A percentile compares a stretch with the other conserved stretches of the same genome.
Evolutionary conservation across 805 yeast genomes (phyloP).

Genomic region (Kazachstania bromeliacearum): DNA sequence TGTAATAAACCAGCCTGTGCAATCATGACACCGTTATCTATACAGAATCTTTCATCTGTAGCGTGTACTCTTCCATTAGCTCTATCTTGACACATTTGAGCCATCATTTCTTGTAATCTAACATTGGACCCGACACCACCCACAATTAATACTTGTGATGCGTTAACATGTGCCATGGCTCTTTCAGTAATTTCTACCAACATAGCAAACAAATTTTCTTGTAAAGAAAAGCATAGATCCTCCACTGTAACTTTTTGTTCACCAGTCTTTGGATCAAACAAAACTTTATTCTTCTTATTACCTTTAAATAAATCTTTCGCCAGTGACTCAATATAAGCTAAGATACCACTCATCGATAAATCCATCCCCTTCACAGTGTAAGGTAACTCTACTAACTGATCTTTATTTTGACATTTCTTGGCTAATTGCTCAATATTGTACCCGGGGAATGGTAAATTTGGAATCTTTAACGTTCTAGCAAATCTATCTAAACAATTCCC

Average conservation of each 20-base stretch:
- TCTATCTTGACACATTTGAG: constrained; percentile 81
- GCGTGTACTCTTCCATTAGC: constrained; percentile 78
- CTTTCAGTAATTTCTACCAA: constrained; percentile 94
- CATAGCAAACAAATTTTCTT: constrained; percentile 91
- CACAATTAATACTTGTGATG: constrained; percentile 83
- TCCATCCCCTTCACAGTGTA: constrained; percentile 99
- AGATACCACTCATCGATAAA: constrained; percentile 88
- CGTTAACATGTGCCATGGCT: constrained; percentile 94
- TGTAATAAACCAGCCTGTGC: constrained; percentile 94
- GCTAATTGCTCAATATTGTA: constrained; percentile 95
- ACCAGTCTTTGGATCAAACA: constrained; percentile 32
- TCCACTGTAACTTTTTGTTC: constrained; percentile 57
- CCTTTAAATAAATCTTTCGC: constrained; percentile 58
- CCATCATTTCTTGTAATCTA: constrained; percentile 93
- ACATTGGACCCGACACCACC: constrained; percentile 98
- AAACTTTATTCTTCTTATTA: constrained; percentile 32
- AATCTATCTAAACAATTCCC: constrained; percentile 95
- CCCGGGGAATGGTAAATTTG: constrained; percentile 95
- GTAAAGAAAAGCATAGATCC: constrained; percentile 87
- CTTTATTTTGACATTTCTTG: constrained; percentile 43
- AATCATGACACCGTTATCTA: constrained; percentile 97
- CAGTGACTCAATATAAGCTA: constrained; percentile 72
- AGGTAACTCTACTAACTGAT: constrained; percentile 60
- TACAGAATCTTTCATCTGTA: constrained; percentile 94
- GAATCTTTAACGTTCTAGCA: constrained; percentile 80